Evolutionary conservation across 768 basidiomycete genomes (phyloP).

Genomic region (Amylocystis lapponica): DNA sequence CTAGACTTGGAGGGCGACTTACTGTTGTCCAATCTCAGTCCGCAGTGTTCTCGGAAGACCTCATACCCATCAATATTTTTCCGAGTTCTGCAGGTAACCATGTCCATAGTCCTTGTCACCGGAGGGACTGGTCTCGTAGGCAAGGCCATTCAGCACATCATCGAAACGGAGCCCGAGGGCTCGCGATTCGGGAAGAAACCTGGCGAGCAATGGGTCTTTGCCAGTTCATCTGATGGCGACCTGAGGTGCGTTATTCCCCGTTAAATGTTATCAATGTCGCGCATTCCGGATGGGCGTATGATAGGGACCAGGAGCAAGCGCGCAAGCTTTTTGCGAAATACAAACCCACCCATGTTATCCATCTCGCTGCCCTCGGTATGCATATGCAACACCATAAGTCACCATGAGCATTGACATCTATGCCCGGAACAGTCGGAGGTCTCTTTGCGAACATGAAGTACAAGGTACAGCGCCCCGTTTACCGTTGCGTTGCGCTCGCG

Average conservation of each 20-base stretch:
- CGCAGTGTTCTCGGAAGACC: no score
- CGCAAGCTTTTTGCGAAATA: slow-evolving; percentile 79
- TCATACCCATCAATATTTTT: no score
- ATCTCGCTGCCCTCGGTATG: slow-evolving; percentile 90
- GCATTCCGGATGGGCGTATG: neutral
- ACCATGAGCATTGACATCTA: slow-evolving; percentile 1
- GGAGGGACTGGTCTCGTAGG: slow-evolving; percentile 87
- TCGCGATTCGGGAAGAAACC: slow-evolving; percentile 71
- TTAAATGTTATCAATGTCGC: neutral
- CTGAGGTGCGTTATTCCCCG: slow-evolving; percentile 50
- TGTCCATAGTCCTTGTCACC: slow-evolving; percentile 66
- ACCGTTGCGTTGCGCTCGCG: neutral
- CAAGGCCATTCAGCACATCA: slow-evolving; percentile 71
- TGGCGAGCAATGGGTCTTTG: slow-evolving; percentile 86
- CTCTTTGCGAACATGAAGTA: slow-evolving; percentile 94
- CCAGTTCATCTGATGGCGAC: slow-evolving; percentile 75
- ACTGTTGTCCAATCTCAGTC: no score
- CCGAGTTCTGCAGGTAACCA: no score
- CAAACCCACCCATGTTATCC: slow-evolving; percentile 94
- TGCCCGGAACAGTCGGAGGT: slow-evolving; percentile 69
- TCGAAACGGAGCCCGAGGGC: slow-evolving; percentile 72
- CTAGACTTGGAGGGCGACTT: no score
- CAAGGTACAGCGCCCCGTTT: slow-evolving; percentile 66
- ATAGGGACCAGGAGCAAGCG: slow-evolving; percentile 67
- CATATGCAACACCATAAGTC: neutral